Conservation (phyloP, 352 stramenopile species). For the Phytophthora ramorum region DNA sequence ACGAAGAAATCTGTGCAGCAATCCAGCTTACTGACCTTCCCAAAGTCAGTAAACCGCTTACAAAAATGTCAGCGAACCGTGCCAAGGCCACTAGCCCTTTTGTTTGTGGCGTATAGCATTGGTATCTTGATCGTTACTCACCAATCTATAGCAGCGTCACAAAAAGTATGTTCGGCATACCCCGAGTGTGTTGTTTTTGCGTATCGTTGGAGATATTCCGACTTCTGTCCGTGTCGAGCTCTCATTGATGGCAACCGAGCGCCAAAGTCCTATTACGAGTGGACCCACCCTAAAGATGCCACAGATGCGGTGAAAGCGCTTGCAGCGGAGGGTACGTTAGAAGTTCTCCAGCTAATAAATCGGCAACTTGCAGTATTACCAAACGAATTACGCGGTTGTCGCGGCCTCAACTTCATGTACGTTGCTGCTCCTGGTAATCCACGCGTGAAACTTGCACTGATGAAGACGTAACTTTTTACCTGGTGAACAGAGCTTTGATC, state of each 20-base stretch:
- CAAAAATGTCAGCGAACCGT: background rate
- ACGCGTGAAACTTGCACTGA: background rate
- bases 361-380: constrained; percentile 23
- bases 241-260: constrained; percentile 30
- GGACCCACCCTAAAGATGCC: constrained; percentile 29
- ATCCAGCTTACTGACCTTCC: too few species aligned
- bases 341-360: constrained; percentile 41
- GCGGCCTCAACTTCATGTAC: constrained; percentile 45
- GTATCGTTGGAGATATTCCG: constrained; percentile 20
- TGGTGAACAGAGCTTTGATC: constrained; percentile 25
- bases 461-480: background rate
- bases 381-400: constrained; percentile 34
- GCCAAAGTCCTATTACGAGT: constrained; percentile 38
- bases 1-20: too few species aligned
- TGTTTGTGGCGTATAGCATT: constrained; percentile 27
- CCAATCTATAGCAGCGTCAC: constrained; percentile 14
- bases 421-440: background rate
- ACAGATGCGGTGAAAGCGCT: constrained; percentile 24
- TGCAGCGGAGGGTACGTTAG: constrained; percentile 25
- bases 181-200: constrained; percentile 38
- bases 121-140: constrained; percentile 10
- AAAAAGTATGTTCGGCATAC: constrained; percentile 18
- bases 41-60: too few species aligned
- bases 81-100: background rate
- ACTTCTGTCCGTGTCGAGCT: constrained; percentile 37